Base-by-base conservation (phyloP, 495 filamentous ascomycete genomes). In the Haplographium delicatum region DNA sequence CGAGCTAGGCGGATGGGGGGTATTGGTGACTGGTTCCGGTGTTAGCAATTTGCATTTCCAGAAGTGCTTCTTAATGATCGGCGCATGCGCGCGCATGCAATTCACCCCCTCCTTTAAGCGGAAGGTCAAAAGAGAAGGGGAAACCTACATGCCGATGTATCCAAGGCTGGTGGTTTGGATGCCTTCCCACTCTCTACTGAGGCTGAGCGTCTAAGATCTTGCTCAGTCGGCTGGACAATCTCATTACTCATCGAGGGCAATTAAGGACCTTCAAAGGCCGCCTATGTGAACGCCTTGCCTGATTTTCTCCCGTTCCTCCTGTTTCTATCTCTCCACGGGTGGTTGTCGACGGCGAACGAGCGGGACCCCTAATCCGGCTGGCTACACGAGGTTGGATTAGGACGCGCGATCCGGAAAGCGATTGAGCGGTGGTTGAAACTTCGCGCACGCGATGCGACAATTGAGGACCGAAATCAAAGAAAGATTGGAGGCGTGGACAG, bases 161-260 rank as follows among this genome's bases (percentile, higher is more conserved):
- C 53, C 23, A 56, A 42, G 19, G 60, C 51, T 8, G 60, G 50
- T 47, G 60, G 55, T 31, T 56, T 58, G 16, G 35, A 34, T 16
- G 47, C 48, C 31, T 56, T 60, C 20, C 40, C 51, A 11, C 50
- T 53, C 40, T 53, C 56, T 44, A 54, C 10, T 25, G 59, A 51
- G 41, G 53, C 27, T 46, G 60, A 56, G 30, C 57, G 60, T 30
- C 34, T 54, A 35, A 53, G 46, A 37, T 56, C 54, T 44, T 57
- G 57, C 54, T 61, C 66, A 22, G 65, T 56, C 43, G 68, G 57
- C 54, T 66, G 67, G 47, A 54, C 60, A 44, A 62, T 54, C 63
- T 73, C 71, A 66, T 68, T 63, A 65, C 71, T 75, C 73, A 76
- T 76, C 60, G 66, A 67, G 63, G 65, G 63, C 69, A 53, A 59